These are phyloP conservation scores for Candida silvatica DNA, from an alignment of 805 yeast species.

Conservation along the genomic window DNA sequence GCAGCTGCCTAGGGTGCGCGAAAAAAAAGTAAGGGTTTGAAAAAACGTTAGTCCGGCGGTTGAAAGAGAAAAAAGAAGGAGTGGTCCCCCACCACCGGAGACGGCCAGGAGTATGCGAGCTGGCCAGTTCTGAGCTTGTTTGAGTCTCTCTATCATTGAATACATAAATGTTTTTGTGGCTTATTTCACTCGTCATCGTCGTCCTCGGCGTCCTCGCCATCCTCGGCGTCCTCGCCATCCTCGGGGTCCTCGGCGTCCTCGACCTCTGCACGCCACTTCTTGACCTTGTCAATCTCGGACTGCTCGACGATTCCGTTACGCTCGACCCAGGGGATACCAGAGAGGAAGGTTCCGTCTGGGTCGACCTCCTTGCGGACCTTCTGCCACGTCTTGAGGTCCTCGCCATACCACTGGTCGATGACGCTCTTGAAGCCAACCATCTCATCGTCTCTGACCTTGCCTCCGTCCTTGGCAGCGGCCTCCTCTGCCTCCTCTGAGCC, in stretches of 20 bases:
- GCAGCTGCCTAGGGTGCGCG: too few relatives aligned
- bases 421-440: constrained; percentile 73
- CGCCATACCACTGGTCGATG: constrained; percentile 74
- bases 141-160: too few relatives aligned
- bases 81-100: too few relatives aligned
- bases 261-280: constrained; percentile 6
- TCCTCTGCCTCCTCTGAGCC: constrained; percentile 40
- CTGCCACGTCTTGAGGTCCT: constrained; percentile 53
- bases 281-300: constrained; percentile 11
- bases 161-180: too few relatives aligned
- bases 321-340: constrained; percentile 71
- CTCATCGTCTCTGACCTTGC: constrained; percentile 30
- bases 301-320: constrained; percentile 62
- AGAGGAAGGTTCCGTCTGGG: constrained; percentile 74
- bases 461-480: constrained; percentile 28
- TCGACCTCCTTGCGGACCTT: constrained; percentile 59
- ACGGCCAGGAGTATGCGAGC: too few relatives aligned
- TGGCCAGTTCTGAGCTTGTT: too few relatives aligned
- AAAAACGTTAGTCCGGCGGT: too few relatives aligned
- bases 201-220: background rate
- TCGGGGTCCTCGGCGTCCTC: constrained; percentile 2
- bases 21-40: too few relatives aligned
- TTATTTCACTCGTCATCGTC: too few relatives aligned
- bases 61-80: too few relatives aligned
- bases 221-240: constrained; percentile 2